Evolutionary conservation across 352 stramenopile species (phyloP), one percentile per base, ranked within the genome.

Genomic region (Pythium angustatum): DNA sequence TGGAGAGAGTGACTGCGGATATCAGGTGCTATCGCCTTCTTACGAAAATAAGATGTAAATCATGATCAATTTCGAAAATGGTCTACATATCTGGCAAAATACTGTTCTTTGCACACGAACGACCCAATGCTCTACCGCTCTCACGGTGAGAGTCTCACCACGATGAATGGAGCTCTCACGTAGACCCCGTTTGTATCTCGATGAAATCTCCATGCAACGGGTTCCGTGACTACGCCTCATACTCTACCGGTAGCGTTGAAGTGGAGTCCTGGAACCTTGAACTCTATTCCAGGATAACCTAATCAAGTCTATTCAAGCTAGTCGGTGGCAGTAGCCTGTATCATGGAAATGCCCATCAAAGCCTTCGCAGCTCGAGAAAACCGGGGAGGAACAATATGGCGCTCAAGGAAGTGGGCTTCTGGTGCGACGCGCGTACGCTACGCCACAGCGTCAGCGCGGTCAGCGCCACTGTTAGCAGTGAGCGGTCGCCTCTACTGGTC

Each of bases 331-430:
- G 15, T 2, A 45, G 34, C 34, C 34, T 41, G 34, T 15, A 41
- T 10, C 12, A 41, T 41, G 11, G 34, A 17, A n/a, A 44, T 44
- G 36, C 36, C 36, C 36, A 44, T 44, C 36, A 45, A 45, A 22
- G n/a, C n/a, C n/a, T n/a, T n/a, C n/a, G n/a, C n/a, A 45, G 10
- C 38, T 24, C 8, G 14, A 14, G 14, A 19, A 19, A 45, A 15
- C 34, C 34, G 2, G 19, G 19, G 34, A 41, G 11, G 34, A 45
- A 45, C 38, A 19, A 2, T 19, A 45, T 45, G 38, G 10, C 49
- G 57, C 57, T 64, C 21, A 41, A 67, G 51, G 60, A 67, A 41
- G 60, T 67, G n/a, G 60, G 60, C 26, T 67, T 67, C 31, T 67
- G 60, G 60, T 50, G 60, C 41, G 49, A 54, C 21, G 21, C 45